Conservation (phyloP, 306 rosid genomes). For the Vigna nakashimae region DNA sequence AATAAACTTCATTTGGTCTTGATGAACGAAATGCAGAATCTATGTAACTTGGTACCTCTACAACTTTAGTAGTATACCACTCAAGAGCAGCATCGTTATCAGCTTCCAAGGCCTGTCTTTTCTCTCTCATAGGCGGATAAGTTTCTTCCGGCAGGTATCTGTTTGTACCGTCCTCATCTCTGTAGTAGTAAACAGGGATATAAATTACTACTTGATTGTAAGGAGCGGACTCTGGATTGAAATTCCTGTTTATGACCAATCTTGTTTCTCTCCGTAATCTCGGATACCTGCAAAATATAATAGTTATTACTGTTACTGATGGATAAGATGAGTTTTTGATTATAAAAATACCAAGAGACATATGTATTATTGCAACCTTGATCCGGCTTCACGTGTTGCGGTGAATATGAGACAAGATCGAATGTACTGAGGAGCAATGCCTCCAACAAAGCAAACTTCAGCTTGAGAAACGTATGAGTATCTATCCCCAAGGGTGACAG, state of each 20-base stretch:
- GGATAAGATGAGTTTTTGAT: not conserved
- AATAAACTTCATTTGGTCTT: not conserved
- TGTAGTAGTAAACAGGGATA: not conserved
- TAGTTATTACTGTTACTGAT: not conserved
- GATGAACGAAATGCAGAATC: not conserved
- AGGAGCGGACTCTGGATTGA: not conserved
- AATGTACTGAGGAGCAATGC: constrained; percentile 24
- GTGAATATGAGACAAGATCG: not conserved
- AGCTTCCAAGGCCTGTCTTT: not conserved
- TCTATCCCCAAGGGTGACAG: not conserved
- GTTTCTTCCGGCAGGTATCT: not conserved
- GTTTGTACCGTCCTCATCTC: not conserved
- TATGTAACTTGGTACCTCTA: not conserved
- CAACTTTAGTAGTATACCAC: not conserved
- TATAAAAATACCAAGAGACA: too few species aligned
- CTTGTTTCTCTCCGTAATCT: not conserved
- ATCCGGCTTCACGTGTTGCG: not conserved
- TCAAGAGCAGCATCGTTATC: not conserved
- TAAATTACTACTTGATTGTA: not conserved
- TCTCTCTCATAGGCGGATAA: not conserved
- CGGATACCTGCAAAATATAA: not conserved
- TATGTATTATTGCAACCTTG: not conserved
- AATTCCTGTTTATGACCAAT: not conserved
- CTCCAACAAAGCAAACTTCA: constrained; percentile 27
- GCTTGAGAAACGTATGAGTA: not conserved